phyloP scores from a whole-genome alignment of 139 green algal species.

The Ettlia oleoabundans region DNA sequence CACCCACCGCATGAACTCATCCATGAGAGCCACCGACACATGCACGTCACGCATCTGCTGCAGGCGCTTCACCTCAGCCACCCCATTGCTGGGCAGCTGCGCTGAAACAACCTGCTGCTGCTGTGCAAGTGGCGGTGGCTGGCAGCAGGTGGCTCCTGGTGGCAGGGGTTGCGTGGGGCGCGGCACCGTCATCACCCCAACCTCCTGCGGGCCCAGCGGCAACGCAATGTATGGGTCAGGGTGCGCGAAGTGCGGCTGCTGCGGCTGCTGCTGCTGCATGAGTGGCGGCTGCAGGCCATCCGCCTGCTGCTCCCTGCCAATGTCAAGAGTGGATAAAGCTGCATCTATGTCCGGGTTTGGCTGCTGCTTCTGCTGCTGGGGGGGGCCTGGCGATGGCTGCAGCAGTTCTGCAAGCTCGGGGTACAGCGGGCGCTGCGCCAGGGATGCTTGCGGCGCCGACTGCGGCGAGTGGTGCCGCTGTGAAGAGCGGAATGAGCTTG shows the following conservation, averaged over 20 bases:
- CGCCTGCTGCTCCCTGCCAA: constrained; percentile 37
- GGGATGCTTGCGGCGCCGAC: background rate
- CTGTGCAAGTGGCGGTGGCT: background rate
- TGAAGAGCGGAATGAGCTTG: background rate
- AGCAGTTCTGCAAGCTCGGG: constrained; percentile 25
- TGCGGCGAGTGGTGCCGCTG: background rate
- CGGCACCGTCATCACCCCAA: constrained; percentile 52
- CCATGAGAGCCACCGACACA: constrained; percentile 83
- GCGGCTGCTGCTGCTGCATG: constrained; percentile 37
- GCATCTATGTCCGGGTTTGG: no score
- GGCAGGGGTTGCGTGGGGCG: constrained; percentile 13
- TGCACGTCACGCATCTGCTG: constrained; percentile 81
- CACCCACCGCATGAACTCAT: constrained; percentile 87
- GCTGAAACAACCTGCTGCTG: background rate
- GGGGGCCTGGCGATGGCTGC: constrained; percentile 2
- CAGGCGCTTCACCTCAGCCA: constrained; percentile 48
- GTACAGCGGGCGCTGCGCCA: constrained; percentile 21
- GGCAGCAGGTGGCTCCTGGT: constrained; percentile 46
- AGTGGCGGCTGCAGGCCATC: background rate
- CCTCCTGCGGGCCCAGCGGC: constrained; percentile 74
- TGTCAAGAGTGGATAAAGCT: background rate
- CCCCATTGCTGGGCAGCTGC: constrained; percentile 17
- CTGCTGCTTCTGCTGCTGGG: background rate
- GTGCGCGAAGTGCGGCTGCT: constrained; percentile 27
- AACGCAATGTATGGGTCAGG: constrained; percentile 50